phyloP scores from a whole-genome alignment of 768 basidiomycete species.

The Leccinum truebloodii region DNA sequence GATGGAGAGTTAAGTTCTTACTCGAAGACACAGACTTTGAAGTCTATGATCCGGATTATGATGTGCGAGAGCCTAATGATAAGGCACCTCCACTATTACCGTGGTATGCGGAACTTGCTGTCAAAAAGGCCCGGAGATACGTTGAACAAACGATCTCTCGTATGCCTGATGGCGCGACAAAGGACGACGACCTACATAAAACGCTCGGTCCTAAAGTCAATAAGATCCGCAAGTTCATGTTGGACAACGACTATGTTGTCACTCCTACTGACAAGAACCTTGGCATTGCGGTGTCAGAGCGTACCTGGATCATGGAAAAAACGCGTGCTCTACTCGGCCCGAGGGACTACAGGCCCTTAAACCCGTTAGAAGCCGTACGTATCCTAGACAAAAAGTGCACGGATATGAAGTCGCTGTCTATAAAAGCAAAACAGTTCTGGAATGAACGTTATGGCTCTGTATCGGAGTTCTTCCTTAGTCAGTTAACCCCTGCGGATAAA shows the following conservation, averaged over 20 bases:
- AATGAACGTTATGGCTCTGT: no score
- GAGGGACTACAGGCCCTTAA: no score
- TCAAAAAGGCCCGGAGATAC: neutral
- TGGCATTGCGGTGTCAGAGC: neutral
- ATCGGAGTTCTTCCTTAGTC: no score
- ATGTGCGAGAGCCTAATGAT: neutral
- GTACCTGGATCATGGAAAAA: neutral
- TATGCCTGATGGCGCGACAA: fast-evolving
- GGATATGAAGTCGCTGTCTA: no score
- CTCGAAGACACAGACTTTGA: neutral
- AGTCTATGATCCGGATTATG: slow-evolving; percentile 17
- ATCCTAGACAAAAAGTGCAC: no score
- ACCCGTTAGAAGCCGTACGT: no score
- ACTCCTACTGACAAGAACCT: neutral
- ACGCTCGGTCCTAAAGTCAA: neutral
- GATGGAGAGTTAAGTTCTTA: slow-evolving; percentile 3
- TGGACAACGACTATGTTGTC: neutral
- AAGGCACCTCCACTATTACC: neutral
- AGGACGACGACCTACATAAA: neutral
- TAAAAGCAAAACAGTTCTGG: no score
- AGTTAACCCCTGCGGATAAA: no score
- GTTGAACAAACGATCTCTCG: neutral
- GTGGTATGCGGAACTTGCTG: neutral
- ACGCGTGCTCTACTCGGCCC: no score
- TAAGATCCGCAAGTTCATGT: neutral